A percentile compares a stretch with the other conserved stretches of the same genome.
These are phyloP conservation scores for Kluyveromyces wickerhamii DNA, from an alignment of 805 yeast species.

Conservation along the genomic window DNA sequence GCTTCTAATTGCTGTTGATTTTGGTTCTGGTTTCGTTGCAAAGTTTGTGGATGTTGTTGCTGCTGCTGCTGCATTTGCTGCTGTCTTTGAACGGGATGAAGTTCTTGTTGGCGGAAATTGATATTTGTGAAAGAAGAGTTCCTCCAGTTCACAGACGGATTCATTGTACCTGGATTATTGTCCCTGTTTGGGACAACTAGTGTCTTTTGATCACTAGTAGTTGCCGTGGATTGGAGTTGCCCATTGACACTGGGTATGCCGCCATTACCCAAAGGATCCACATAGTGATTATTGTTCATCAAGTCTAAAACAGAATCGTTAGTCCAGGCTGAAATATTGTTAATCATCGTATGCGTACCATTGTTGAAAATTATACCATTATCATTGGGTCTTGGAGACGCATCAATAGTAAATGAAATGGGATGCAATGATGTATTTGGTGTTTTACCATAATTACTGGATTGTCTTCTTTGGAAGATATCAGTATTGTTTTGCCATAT, in stretches of 20 bases:
- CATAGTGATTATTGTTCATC: conserved; percentile 8
- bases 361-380: conserved; percentile 22
- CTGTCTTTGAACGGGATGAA: conserved; percentile 7
- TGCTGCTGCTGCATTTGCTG: not conserved
- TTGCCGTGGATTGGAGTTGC: conserved; percentile 3
- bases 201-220: not conserved
- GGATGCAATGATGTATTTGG: conserved; percentile 1
- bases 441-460: not conserved
- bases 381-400: conserved; percentile 2
- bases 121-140: conserved; percentile 5
- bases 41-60: conserved; percentile 3
- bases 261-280: not conserved
- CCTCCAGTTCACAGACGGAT: conserved; percentile 1
- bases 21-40: conserved; percentile 5
- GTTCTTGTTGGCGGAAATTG: conserved; percentile 7
- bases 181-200: conserved; percentile 4
- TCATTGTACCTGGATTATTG: conserved; percentile 5
- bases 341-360: conserved; percentile 52
- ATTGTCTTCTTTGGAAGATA: conserved; percentile 4
- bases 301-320: conserved; percentile 22
- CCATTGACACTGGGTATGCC: not conserved
- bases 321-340: conserved; percentile 54
- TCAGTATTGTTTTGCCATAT: conserved; percentile 1
- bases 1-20: conserved; percentile 7
- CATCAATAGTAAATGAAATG: not conserved